Conservation (phyloP, 1,139 yeast species). For the Magnusiomyces fungicola region DNA sequence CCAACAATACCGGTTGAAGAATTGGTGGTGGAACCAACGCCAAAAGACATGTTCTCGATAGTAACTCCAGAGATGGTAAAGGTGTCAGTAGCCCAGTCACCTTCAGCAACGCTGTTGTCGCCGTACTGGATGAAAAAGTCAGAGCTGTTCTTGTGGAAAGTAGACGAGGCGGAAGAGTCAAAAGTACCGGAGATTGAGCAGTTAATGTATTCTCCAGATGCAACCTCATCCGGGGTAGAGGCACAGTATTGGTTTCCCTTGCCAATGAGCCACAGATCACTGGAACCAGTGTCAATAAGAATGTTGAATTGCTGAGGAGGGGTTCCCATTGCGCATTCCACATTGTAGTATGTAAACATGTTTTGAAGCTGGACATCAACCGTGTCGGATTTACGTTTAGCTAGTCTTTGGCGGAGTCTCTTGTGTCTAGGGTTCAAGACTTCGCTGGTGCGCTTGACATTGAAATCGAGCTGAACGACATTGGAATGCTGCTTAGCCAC, state of each 20-base stretch:
- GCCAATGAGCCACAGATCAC: conserved; percentile 55
- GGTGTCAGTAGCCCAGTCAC: conserved; percentile 44
- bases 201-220: conserved; percentile 22
- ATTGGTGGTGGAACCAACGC: conserved; percentile 27
- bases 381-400: neutral
- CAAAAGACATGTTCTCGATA: conserved; percentile 24
- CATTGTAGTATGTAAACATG: conserved; percentile 35
- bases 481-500: too few species aligned
- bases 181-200: conserved; percentile 14
- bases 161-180: conserved; percentile 7
- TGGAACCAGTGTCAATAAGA: conserved; percentile 60
- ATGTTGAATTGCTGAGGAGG: conserved; percentile 46
- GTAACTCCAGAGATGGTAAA: conserved; percentile 23
- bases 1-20: conserved; percentile 32
- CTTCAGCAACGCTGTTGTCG: conserved; percentile 34
- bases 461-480: neutral
- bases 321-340: conserved; percentile 46
- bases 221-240: conserved; percentile 4
- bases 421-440: neutral
- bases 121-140: conserved; percentile 27
- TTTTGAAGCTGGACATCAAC: conserved; percentile 12
- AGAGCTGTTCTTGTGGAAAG: conserved; percentile 12
- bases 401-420: neutral
- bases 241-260: conserved; percentile 32
- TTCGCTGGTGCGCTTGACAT: neutral